Evolutionary conservation across 208 protist species (phyloP).

Genomic region (Leishmania mexicana): DNA sequence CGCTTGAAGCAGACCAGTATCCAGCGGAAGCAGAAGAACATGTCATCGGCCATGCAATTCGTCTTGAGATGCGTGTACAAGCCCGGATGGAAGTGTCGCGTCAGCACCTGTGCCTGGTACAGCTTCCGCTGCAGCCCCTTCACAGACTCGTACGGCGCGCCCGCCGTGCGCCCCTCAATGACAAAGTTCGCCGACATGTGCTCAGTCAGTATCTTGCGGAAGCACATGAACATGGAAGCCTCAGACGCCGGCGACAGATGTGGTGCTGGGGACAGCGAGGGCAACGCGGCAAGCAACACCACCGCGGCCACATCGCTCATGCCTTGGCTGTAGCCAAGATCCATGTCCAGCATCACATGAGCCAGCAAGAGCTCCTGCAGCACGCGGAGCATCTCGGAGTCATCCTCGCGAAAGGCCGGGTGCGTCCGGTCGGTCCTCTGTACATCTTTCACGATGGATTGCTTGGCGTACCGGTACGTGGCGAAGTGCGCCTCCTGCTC

Average conservation of each 20-base stretch:
- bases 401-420: slow-evolving; percentile 47
- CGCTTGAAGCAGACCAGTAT: slow-evolving; percentile 87
- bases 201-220: slow-evolving; percentile 46
- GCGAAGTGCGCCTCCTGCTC: slow-evolving; percentile 72
- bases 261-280: slow-evolving; percentile 13
- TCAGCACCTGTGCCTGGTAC: slow-evolving; percentile 44
- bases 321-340: slow-evolving; percentile 91
- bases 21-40: slow-evolving; percentile 91
- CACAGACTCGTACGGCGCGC: slow-evolving; percentile 23
- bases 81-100: slow-evolving; percentile 55
- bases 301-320: slow-evolving; percentile 89
- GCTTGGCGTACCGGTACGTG: slow-evolving; percentile 54
- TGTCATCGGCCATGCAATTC: slow-evolving; percentile 57
- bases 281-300: slow-evolving; percentile 53
- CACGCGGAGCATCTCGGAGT: slow-evolving; percentile 45
- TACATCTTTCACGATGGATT: slow-evolving; percentile 89
- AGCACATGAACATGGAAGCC: slow-evolving; percentile 32
- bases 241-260: slow-evolving; percentile 7
- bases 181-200: slow-evolving; percentile 57
- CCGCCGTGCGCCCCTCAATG: slow-evolving; percentile 43
- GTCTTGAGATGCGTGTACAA: slow-evolving; percentile 64
- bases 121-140: slow-evolving; percentile 56
- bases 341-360: slow-evolving; percentile 90
- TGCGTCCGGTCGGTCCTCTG: slow-evolving; percentile 78
- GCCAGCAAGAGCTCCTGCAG: slow-evolving; percentile 81